Base-by-base conservation (phyloP, 2,329 filamentous ascomycete species). In the Fusarium goolgardi region DNA sequence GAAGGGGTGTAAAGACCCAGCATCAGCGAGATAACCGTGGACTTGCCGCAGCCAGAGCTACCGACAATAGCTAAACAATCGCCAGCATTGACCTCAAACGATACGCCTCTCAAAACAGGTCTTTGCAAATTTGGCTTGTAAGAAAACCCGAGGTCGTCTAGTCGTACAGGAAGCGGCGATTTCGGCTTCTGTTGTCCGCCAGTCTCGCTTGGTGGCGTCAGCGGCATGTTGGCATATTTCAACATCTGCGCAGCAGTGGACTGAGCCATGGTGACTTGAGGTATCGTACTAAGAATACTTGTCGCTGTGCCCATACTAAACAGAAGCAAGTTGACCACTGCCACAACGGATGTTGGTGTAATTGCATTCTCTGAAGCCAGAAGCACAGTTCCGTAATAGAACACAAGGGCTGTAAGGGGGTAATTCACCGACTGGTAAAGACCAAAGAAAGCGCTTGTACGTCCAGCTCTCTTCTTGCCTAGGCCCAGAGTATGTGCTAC, bases 31-130 rank as follows among this genome's bases (percentile, higher is more conserved):
- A 91, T 85, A 35, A 97, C 84, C 0, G 95, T 97, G 16, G 91
- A 94, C 79, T 99, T 98, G 1, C 96, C 95, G n/a, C 91, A 92
- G 0, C 96, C 95, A 0, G 94, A 97, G 1, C 86, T 81, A 1
- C 95, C 94, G 3, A 96, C 93, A 21, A 98, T 88, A 4, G 92
- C 93, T 0, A 90, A 90, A 69, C 88, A 91, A 6, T 86, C 88
- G 23, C 90, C 88, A 0, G 85, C 77, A 2, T 82, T 75, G 52
- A 97, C 86, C 1, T 78, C 81, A 10, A 97, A 80, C n/a, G 83
- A 88, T n/a, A 97, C 76, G 23, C 86, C 81, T 12, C 83, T 82
- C 3, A 97, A 81, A 0, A 93, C 86, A 1, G 76, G 74, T 0
- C 81, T 80, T 2, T 81, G 76, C 0, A 83, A 83, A 0, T 84